Conservation (phyloP, 352 stramenopile species). For the Phytophthora podocarpi region DNA sequence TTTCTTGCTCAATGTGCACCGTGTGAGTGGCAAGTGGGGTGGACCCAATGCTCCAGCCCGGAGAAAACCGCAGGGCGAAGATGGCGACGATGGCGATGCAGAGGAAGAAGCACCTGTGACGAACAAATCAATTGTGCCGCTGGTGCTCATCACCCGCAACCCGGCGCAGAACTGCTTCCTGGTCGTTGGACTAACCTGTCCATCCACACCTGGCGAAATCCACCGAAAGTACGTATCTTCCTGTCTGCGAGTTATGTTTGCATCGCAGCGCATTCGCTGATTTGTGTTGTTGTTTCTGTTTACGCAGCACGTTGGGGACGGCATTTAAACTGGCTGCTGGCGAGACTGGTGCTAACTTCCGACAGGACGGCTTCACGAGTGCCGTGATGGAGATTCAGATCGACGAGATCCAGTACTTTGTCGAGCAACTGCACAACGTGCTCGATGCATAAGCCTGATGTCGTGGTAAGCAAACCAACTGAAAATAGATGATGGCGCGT, state of each 20-base stretch:
- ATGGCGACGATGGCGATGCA: constrained; percentile 37
- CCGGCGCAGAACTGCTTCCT: constrained; percentile 94
- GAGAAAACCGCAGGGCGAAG: constrained; percentile 41
- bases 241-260: background rate
- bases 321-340: constrained; percentile 94
- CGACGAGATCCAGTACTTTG: constrained; percentile 95
- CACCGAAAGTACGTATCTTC: constrained; percentile 83
- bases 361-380: constrained; percentile 96
- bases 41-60: constrained; percentile 28
- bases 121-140: constrained; percentile 69
- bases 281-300: constrained; percentile 14
- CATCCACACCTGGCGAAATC: constrained; percentile 87
- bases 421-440: constrained; percentile 95
- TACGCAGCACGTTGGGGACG: constrained; percentile 86
- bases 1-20: constrained; percentile 95
- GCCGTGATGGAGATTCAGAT: constrained; percentile 96
- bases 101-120: constrained; percentile 36
- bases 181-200: constrained; percentile 95
- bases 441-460: constrained; percentile 72
- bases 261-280: background rate
- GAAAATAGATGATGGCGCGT: constrained; percentile 13
- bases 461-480: constrained; percentile 13
- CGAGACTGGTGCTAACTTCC: constrained; percentile 92
- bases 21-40: constrained; percentile 95
- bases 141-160: constrained; percentile 84